Evolutionary conservation across 2,329 filamentous ascomycete species (phyloP), one percentile per base, ranked within the genome.

Genomic region (Fusarium sp.): DNA sequence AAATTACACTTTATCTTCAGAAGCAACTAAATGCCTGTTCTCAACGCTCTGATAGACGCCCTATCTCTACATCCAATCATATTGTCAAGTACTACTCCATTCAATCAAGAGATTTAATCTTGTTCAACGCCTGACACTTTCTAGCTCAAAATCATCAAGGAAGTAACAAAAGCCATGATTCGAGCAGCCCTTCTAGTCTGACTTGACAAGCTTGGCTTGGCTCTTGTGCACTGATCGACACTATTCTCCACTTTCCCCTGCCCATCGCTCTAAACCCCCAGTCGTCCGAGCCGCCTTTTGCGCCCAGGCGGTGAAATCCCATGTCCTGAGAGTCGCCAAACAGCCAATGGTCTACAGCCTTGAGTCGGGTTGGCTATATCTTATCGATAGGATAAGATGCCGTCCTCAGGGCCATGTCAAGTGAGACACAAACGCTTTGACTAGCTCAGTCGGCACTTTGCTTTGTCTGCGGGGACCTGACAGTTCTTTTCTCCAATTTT

Each of bases 171-270:
- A 27, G 24, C n/a, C 18, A 52, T 52, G 24, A 40, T 38, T 38
- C 34, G 32, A 34, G n/a, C 10, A 25, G 7, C 24, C 20, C 8
- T 40, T 22, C 29, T 46, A 51, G 22, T 27, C 24, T 10, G 25
- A 6, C 44, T 49, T 62, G 44, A 47, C 58, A 47, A 52, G 22
- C 48, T 40, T 40, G 27, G 22, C 48, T 40, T 40, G 27, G n/a
- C 11, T 32, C 10, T n/a, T 40, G 20, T 43, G n/a, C 34, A 30
- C 53, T 53, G 47, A 53, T 53, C 34, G 12, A 10, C 52, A 40
- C n/a, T 16, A 5, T 11, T n/a, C 30, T 46, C 55, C 48, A 56
- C 56, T 20, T 29, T n/a, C 30, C 55, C 63, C 62, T 66, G 62
- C 8, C 3, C 41, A 58, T 58, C 45, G 58, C 20, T 29, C 22